Evolutionary conservation across 805 yeast species (phyloP).

Genomic region (Ogataea philodendri): DNA sequence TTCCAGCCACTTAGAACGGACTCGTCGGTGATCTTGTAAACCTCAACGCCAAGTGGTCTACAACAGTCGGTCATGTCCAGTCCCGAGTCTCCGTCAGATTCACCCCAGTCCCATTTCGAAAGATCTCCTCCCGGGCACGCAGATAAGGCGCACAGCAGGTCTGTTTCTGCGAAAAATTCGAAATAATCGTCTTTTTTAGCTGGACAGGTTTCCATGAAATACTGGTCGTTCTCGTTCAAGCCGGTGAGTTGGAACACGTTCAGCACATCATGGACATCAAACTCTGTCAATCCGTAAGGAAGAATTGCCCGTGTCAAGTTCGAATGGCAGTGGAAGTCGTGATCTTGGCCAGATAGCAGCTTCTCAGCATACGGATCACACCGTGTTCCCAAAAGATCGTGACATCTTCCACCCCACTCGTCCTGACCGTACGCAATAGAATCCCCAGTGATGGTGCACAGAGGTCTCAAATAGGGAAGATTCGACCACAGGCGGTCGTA

Average conservation of each 20-base stretch:
- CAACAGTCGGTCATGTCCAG: conserved; percentile 60
- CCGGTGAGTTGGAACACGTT: conserved; percentile 73
- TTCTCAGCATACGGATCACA: conserved; percentile 71
- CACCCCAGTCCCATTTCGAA: conserved; percentile 72
- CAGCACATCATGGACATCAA: conserved; percentile 66
- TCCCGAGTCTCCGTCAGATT: conserved; percentile 43
- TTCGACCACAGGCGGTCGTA: conserved; percentile 65
- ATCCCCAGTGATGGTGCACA: conserved; percentile 63
- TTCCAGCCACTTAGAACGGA: conserved; percentile 48
- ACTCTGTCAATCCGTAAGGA: conserved; percentile 61
- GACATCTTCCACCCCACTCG: conserved; percentile 64
- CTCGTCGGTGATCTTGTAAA: conserved; percentile 50
- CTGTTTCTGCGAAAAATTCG: conserved; percentile 66
- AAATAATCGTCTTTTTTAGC: conserved; percentile 58
- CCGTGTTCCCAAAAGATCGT: conserved; percentile 65
- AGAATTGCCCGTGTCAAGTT: conserved; percentile 58
- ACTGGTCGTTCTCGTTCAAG: conserved; percentile 60
- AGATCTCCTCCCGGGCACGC: conserved; percentile 74
- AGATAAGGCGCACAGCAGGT: conserved; percentile 58
- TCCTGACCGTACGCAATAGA: conserved; percentile 57
- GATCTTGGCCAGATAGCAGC: conserved; percentile 60
- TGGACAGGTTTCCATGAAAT: conserved; percentile 70
- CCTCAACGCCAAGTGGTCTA: conserved; percentile 61
- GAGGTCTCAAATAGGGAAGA: conserved; percentile 62
- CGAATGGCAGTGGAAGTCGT: conserved; percentile 66